Evolutionary conservation across 192 early-diverging fungal species (phyloP).

Genomic region (Backusella westeae): DNA sequence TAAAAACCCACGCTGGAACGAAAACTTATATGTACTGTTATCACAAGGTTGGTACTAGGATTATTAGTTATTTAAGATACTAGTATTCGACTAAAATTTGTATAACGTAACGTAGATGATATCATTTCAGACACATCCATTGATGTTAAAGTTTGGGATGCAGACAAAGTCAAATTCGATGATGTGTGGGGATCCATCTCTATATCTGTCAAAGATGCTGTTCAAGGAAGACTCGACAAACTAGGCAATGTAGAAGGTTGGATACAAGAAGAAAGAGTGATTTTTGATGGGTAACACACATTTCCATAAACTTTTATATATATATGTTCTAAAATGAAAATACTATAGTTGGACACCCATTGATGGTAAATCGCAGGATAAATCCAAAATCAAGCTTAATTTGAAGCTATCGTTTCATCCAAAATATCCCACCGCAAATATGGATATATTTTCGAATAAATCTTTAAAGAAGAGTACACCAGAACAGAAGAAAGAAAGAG

Average conservation of each 20-base stretch:
- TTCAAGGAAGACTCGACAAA: conserved; percentile 13
- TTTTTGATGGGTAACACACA: conserved; percentile 28
- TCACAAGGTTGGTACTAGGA: conserved; percentile 5
- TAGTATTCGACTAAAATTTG: not conserved
- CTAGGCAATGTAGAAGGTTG: conserved; percentile 20
- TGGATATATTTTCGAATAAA: not conserved
- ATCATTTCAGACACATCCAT: conserved; percentile 16
- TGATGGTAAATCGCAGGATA: conserved; percentile 19
- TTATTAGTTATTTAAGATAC: not conserved
- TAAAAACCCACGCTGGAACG: conserved; percentile 29
- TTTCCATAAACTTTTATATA: not conserved
- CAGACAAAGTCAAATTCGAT: conserved; percentile 29
- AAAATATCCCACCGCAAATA: conserved; percentile 20
- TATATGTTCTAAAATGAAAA: not conserved
- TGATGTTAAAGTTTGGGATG: conserved; percentile 33
- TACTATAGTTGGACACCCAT: conserved; percentile 23
- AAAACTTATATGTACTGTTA: conserved; percentile 21
- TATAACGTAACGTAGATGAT: conserved; percentile 16
- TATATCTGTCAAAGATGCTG: conserved; percentile 17
- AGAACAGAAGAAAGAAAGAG: not conserved
- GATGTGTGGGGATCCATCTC: conserved; percentile 22
- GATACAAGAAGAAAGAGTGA: conserved; percentile 14
- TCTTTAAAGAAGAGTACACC: not conserved
- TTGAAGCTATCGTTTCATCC: conserved; percentile 28
- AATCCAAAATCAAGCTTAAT: conserved; percentile 28